Evolutionary conservation across 345 rosid species (phyloP).

Genomic region (Carallia pectinifolia): DNA sequence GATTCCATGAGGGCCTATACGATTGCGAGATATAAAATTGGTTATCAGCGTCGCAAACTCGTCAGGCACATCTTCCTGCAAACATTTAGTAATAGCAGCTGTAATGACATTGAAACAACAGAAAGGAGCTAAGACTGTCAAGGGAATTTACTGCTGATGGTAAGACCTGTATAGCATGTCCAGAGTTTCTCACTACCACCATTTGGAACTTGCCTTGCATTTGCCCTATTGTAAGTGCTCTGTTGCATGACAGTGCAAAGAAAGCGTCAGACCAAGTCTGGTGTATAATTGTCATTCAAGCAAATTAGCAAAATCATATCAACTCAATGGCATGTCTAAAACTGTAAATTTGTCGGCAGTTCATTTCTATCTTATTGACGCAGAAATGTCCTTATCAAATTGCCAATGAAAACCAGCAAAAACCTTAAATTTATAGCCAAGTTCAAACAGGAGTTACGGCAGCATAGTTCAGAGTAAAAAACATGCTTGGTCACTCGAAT

Average conservation of each 20-base stretch:
- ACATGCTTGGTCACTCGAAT: not conserved
- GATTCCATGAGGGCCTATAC: slow-evolving; percentile 76
- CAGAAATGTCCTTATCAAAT: too few species aligned
- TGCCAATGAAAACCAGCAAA: not conserved
- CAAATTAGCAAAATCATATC: not conserved
- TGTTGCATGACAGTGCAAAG: slow-evolving; percentile 26
- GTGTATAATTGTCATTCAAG: too few species aligned
- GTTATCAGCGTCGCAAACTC: slow-evolving; percentile 66
- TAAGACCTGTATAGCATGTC: slow-evolving; percentile 94
- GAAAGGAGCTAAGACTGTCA: not conserved
- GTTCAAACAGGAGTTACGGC: not conserved
- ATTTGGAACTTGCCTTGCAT: slow-evolving; percentile 99
- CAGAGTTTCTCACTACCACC: slow-evolving; percentile 91
- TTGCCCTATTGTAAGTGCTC: slow-evolving; percentile 92
- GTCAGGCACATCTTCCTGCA: slow-evolving; percentile 92
- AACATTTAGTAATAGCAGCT: not conserved
- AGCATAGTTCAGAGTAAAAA: too few species aligned
- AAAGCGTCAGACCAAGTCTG: not conserved
- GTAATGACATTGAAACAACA: not conserved
- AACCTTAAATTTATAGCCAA: not conserved
- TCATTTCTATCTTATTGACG: not conserved
- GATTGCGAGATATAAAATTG: slow-evolving; percentile 75
- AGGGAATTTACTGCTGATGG: not conserved
- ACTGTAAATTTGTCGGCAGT: too few species aligned
- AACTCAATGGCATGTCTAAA: not conserved